Conservation (phyloP, 208 protist genomes). For the Acanthamoeba polyphaga region DNA sequence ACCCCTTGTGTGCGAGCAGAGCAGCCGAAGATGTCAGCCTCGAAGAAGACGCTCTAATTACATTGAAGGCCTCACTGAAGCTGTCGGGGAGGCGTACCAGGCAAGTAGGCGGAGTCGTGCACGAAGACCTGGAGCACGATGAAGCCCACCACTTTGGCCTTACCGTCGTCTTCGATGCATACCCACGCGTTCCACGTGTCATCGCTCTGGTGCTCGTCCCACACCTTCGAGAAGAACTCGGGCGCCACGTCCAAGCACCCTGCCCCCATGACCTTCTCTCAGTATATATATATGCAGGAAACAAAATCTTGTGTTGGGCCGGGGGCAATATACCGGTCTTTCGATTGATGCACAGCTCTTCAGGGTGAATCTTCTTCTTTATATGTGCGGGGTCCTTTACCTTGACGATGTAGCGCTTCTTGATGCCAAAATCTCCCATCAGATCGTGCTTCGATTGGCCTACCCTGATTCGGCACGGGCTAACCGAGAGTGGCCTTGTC, state of each 20-base stretch:
- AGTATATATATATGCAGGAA: too few relatives aligned
- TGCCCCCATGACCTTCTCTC: too few relatives aligned
- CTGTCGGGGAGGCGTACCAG: not conserved
- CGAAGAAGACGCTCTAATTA: not conserved
- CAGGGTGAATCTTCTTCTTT: slow-evolving; percentile 42
- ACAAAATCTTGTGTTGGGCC: not conserved
- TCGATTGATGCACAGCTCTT: slow-evolving; percentile 21
- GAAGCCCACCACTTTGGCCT: slow-evolving; percentile 15
- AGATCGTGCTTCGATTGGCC: too few relatives aligned
- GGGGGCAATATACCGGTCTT: not conserved
- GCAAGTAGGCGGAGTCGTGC: slow-evolving; percentile 37
- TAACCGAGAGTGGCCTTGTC: too few relatives aligned
- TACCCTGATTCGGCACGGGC: too few relatives aligned
- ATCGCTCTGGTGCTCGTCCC: slow-evolving; percentile 17
- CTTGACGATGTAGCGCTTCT: not conserved
- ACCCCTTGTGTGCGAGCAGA: not conserved
- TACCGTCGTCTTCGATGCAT: slow-evolving; percentile 8
- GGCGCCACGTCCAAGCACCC: slow-evolving; percentile 51
- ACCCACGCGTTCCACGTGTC: slow-evolving; percentile 37
- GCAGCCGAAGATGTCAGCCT: not conserved
- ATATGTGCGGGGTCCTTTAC: not conserved
- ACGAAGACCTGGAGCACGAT: slow-evolving; percentile 59
- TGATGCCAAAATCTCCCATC: not conserved
- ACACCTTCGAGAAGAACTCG: slow-evolving; percentile 46
- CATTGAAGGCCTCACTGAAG: not conserved